These are phyloP conservation scores for Erythrobasidium yunnanense DNA, from an alignment of 768 basidiomycete genomes.

Conservation along the genomic window DNA sequence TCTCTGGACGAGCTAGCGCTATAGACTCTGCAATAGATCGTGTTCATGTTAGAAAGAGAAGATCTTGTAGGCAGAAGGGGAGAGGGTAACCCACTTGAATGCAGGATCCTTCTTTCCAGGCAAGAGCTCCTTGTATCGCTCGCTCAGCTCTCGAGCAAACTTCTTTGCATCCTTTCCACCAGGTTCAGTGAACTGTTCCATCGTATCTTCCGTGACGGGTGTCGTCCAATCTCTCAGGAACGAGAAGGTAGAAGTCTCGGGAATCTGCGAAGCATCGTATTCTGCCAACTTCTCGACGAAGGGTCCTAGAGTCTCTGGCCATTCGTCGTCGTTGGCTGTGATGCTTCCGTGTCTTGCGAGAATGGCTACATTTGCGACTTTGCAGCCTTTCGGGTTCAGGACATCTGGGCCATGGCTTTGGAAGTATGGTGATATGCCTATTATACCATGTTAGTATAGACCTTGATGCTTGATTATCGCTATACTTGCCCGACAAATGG, in stretches of 20 bases:
- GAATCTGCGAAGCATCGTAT: not conserved
- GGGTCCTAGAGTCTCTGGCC: constrained; percentile 42
- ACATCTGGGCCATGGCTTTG: constrained; percentile 2
- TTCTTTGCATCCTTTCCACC: constrained; percentile 41
- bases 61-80: not conserved
- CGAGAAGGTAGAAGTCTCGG: constrained; percentile 31
- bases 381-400: constrained; percentile 39
- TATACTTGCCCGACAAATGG: not conserved
- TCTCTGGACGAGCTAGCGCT: constrained; percentile 11
- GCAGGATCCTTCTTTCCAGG: constrained; percentile 17
- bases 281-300: constrained; percentile 41
- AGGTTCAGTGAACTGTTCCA: constrained; percentile 40
- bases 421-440: constrained; percentile 19
- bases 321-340: constrained; percentile 43
- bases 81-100: constrained; percentile 1
- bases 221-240: constrained; percentile 42
- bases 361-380: constrained; percentile 39
- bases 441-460: not conserved
- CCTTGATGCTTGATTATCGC: not conserved
- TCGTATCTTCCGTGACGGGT: constrained; percentile 41
- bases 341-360: constrained; percentile 30
- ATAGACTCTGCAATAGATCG: constrained; percentile 21
- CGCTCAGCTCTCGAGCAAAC: constrained; percentile 29
- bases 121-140: constrained; percentile 32
- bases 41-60: not conserved